A percentile compares a stretch with the other conserved stretches of the same genome.
Conservation (phyloP, 2,329 filamentous ascomycete species). For the Emergomyces orientalis region DNA sequence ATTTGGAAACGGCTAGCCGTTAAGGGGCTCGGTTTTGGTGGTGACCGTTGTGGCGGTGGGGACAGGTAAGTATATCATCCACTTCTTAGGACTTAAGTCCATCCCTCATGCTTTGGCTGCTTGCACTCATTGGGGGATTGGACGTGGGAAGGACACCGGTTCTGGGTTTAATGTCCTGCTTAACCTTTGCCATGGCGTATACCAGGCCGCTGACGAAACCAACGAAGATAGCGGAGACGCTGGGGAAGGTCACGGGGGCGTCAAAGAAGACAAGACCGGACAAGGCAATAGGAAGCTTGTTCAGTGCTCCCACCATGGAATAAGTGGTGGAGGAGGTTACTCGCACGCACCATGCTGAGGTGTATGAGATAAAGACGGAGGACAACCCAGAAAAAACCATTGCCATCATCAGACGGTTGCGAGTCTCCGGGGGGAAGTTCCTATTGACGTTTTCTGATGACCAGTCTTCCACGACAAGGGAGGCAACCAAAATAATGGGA, state of each 20-base stretch:
- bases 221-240: conserved; percentile 80
- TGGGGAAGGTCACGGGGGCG: conserved; percentile 83
- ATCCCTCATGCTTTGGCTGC: conserved; percentile 82
- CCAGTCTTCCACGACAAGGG: conserved; percentile 85
- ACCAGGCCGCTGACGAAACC: conserved; percentile 90
- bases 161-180: conserved; percentile 60
- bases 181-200: conserved; percentile 77
- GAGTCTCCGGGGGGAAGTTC: conserved; percentile 79
- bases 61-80: not conserved
- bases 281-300: conserved; percentile 93
- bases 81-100: conserved; percentile 56
- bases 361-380: conserved; percentile 98
- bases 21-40: not conserved
- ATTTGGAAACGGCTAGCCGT: not conserved
- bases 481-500: conserved; percentile 74
- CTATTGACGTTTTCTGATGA: conserved; percentile 67
- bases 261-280: conserved; percentile 93
- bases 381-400: conserved; percentile 92
- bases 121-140: conserved; percentile 72
- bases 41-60: too few species aligned
- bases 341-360: conserved; percentile 96
- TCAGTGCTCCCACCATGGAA: conserved; percentile 95
- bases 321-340: conserved; percentile 97
- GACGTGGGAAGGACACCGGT: conserved; percentile 58
- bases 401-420: conserved; percentile 70